Percentiles rank a stretch among this genome's conserved stretches.
Evolutionary conservation across 1,139 yeast species (phyloP).

Genomic region (Groenewaldozyma auringiensis): DNA sequence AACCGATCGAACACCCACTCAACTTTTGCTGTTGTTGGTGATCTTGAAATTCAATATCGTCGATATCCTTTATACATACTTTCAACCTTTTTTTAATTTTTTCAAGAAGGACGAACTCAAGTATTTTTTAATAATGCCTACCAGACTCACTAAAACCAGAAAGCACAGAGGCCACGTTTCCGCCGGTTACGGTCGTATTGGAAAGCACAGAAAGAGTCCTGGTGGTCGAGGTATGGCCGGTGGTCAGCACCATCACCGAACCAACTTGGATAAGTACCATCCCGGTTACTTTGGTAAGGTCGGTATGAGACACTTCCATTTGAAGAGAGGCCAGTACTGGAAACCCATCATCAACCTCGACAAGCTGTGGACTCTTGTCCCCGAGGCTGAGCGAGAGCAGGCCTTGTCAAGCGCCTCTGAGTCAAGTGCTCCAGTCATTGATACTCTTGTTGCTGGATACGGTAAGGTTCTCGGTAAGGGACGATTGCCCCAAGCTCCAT

Average conservation of each 20-base stretch:
- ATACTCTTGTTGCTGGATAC: constrained; percentile 99
- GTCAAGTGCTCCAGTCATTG: constrained; percentile 97
- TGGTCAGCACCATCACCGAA: constrained; percentile 99
- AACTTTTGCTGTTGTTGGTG: too few species aligned
- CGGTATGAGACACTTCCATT: constrained; percentile 99
- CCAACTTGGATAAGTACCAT: constrained; percentile 97
- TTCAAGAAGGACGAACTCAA: too few species aligned
- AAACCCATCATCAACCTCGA: constrained; percentile 97
- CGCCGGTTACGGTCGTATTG: constrained; percentile 99
- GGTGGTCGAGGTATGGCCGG: constrained; percentile 99
- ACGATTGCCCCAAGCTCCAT: constrained; percentile 95
- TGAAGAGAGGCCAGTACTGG: constrained; percentile 95
- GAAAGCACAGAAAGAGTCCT: constrained; percentile 99
- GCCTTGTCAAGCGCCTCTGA: constrained; percentile 79
- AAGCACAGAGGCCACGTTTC: constrained; percentile 99
- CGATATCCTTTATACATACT: too few species aligned
- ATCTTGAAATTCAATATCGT: too few species aligned
- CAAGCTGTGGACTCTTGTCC: constrained; percentile 97
- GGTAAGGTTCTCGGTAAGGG: constrained; percentile 99
- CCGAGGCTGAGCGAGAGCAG: constrained; percentile 91
- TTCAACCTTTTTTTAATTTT: too few species aligned
- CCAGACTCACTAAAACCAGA: constrained; percentile 99
- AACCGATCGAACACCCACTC: too few species aligned
- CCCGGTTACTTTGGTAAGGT: constrained; percentile 99
- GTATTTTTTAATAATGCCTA: constrained; percentile 68